These are phyloP conservation scores for Macadamia tetraphylla DNA, from an alignment of 164 flowering plant species.

Conservation along the genomic window DNA sequence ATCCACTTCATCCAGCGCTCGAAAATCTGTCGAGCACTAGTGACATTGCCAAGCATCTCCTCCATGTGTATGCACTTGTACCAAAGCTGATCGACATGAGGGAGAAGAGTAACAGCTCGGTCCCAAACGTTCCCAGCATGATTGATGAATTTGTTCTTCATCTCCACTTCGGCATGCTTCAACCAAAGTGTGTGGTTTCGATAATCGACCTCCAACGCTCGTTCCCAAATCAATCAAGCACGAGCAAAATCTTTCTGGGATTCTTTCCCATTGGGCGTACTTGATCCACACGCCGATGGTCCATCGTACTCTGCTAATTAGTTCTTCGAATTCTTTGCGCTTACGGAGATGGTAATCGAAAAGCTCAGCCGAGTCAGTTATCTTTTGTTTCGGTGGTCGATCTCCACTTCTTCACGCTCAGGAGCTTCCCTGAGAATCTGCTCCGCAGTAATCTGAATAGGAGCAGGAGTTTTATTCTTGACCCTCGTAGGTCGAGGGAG, in stretches of 20 bases:
- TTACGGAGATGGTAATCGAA: conserved; percentile 81
- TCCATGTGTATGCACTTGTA: conserved; percentile 96
- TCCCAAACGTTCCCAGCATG: conserved; percentile 92
- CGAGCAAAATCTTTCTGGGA: conserved; percentile 81
- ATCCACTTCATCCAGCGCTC: conserved; percentile 92
- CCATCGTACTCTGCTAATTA: conserved; percentile 73
- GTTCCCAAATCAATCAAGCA: conserved; percentile 86
- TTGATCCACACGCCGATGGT: conserved; percentile 78
- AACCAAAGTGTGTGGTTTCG: conserved; percentile 79
- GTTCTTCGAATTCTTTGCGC: conserved; percentile 82
- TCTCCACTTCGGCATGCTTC: conserved; percentile 84
- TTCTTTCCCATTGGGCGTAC: conserved; percentile 91
- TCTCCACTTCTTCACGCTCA: conserved; percentile 88
- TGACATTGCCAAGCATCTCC: conserved; percentile 80
- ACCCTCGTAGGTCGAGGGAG: conserved; percentile 89
- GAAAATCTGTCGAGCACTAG: conserved; percentile 75
- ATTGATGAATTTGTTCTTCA: conserved; percentile 78
- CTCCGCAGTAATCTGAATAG: conserved; percentile 85
- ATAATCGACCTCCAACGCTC: conserved; percentile 83
- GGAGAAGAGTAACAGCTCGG: conserved; percentile 62
- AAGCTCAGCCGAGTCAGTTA: conserved; percentile 82
- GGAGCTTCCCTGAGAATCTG: conserved; percentile 92
- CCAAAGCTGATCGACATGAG: conserved; percentile 88
- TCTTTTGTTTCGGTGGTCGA: conserved; percentile 91
- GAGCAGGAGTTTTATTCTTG: conserved; percentile 91